Evolutionary conservation across 2,329 filamentous ascomycete genomes (phyloP), one percentile per base, ranked within the genome.

Genomic region (Diplodia scrobiculata): DNA sequence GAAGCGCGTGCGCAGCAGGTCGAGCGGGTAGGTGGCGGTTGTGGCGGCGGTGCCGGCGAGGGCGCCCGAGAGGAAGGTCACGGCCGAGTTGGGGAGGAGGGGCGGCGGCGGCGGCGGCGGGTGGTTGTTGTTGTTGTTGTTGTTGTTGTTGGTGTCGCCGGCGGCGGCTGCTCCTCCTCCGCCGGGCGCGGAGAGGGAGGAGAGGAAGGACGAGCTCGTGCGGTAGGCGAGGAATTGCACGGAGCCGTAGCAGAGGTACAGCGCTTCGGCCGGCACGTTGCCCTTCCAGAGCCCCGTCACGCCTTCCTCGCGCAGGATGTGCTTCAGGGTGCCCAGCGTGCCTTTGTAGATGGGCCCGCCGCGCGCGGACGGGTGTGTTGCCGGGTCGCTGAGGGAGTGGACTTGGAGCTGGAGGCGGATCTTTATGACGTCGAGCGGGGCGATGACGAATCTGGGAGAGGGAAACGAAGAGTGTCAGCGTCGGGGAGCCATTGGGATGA

Each of bases 341-440:
- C 92, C 92, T 74, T 89, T 91, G 80, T 94, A 91, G 29, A 78
- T 76, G 75, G 64, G 84, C 60, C 72, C 82, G 69, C 79, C 73
- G 63, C 80, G 80, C 69, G 86, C 82, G 53, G 87, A 76, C n/a
- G 41, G 36, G 27, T 66, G 53, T 10, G 62, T 84, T 10, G 87
- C 78, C 1, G 91, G 90, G 73, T 94, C 89, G 72, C 89, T 89
- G 68, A 91, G 86, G 58, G 91, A 92, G 80, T 96, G 90, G 52
- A 91, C 87, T 78, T 98, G 95, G 19, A 99, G 87, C 77, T 99
- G 95, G 53, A 98, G 88, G 54, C 95, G 91, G 79, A 99, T 99
- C 83, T 99, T 98, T 80, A 98, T 88, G 69, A 99, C 95, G 78
- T 99, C 95, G 71, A 99, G 90, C 63, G 95, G 95, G 19, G 95